Base-by-base conservation (phyloP, 768 basidiomycete species). In the Suillus spraguei region DNA sequence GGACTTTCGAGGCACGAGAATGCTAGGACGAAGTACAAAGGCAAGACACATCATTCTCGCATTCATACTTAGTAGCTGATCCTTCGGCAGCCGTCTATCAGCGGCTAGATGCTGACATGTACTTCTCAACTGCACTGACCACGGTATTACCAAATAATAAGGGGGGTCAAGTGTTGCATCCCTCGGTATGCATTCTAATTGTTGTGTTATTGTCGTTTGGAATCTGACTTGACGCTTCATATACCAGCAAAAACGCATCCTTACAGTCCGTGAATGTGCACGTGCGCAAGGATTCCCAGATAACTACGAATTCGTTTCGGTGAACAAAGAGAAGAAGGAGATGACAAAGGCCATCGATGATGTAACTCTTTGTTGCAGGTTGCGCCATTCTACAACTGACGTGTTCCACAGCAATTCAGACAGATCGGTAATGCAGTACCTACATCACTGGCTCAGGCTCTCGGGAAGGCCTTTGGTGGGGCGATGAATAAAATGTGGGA, bases 271-370 rank as follows among this genome's bases (percentile, higher is more conserved):
- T 38, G 91, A 92, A 69, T 84, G 82, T 50, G 90, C 91, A 20
- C 82, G 92, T 28, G 85, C 87, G 0, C 92, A 94, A 76, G 92
- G 92, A 0, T 93, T 94, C 67, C 89, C 90, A 0, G 92, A 94
- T 64, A 49, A 77, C 42, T 91, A 90, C 65, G 65, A 80, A n/a
- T 90, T 93, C 63, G 66, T 80, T 56, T 89, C 88, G 0, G 76
- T 71, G 4, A 80, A 83, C 44, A 69, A 73, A 6, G 63, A 35
- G 35, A 9, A 3, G 9, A 35, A 6, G 35, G 5, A 35, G 35
- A 6, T 35, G 35, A 9, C 1, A 5, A 35, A 5, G 35, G 35
- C 35, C 9, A 35, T 35, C 5, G 35, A 35, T 35, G 5, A 35
- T 35, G 35, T 35, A 9, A 35, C 6, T 35, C 6, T 9, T 35